Base-by-base conservation (phyloP, 2,329 filamentous ascomycete genomes). In the Hypoxylon sp. region DNA sequence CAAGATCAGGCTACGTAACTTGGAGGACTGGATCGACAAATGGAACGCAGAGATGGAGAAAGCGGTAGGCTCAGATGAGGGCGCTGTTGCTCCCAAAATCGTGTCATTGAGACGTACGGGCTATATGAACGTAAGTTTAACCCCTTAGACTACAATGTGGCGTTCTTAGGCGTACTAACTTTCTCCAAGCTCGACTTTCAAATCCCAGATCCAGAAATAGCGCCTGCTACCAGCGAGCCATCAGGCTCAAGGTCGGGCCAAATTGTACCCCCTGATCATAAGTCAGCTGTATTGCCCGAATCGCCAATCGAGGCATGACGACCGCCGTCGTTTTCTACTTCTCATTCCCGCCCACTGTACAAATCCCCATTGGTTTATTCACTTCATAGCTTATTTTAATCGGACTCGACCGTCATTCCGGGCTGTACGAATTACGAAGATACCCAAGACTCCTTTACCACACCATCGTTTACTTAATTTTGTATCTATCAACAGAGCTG, bases 11-110 rank as follows among this genome's bases (percentile, higher is more conserved):
- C 79, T 97, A 50, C 87, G 85, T 61, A 85, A 82, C 8, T 82
- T 98, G 17, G 96, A 99, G 80, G 80, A 79, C 39, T 97, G 93
- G 89, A 87, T 99, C 59, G 92, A 97, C 71, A 86, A 89, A 65
- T 98, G 95, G 94, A 99, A 99, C 78, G 77, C 79, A 7, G 88
- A 93, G 68, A 88, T 90, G 85, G 88, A 89, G 75, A 87, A 86
- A 77, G 82, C 83, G 3, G 74, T 82, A 59, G 82, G 83, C 21
- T 82, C 82, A 2, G 87, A 88, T 19, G 87, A 87, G 31, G 80
- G 82, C 31, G 79, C 80, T 24, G 79, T 83, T 50, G 81, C 86
- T 27, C 93, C 95, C 21, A 91, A 87, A 78, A 89, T 98, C 58
- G 89, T 97, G 72, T 87, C 92, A 42, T 81, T 97, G 72, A 87